Base-by-base conservation (phyloP, 345 rosid species). In the Dipteronia dyeriana region DNA sequence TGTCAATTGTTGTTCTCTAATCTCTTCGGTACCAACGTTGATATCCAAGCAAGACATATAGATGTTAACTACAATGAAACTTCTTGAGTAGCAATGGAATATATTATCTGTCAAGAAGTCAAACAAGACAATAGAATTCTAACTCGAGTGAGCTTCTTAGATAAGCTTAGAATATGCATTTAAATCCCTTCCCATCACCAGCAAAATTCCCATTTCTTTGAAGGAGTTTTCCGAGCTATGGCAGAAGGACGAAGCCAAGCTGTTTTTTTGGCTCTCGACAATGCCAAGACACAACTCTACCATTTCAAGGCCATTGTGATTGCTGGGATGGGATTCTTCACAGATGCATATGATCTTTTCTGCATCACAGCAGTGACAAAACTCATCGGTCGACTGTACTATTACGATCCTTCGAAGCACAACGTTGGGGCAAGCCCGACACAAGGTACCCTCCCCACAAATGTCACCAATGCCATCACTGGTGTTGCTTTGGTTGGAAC, bases 321-420 rank as follows among this genome's bases (percentile, higher is more conserved):
- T 1, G 94, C 91, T 0, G 94, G 90, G 2, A 88, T 86, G 90
- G 91, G 91, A 7, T 90, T 88, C 76, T 90, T 88, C 79, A 88
- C 90, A 0, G 91, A 90, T 47, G 91, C 94, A 1, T 90, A 90
- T 14, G 91, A 90, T 82, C 85, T 87, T 61, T 90, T 90, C 80
- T 90, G 94, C 87, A 88, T 87, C 72, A 57, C 89, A 1, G 83
- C 90, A 0, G 91, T 90, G 25, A 80, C 91, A 68, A 87, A 87
- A 83, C 89, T 90, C 71, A 53, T 88, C 0, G 91, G 89, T 12
- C 89, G 90, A 14, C 80, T 90, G 8, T 90, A 87, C 80, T 90
- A 87, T 80, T 80, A 17, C 9, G 79, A 85, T 38, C 86, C 85
- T 9, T 9, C 34, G 4, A 16, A n/a, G 0, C 11, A 49, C 5